Evolutionary conservation across 1,284 basidiomycete species (phyloP).

Genomic region (Rhodotorula sp.): DNA sequence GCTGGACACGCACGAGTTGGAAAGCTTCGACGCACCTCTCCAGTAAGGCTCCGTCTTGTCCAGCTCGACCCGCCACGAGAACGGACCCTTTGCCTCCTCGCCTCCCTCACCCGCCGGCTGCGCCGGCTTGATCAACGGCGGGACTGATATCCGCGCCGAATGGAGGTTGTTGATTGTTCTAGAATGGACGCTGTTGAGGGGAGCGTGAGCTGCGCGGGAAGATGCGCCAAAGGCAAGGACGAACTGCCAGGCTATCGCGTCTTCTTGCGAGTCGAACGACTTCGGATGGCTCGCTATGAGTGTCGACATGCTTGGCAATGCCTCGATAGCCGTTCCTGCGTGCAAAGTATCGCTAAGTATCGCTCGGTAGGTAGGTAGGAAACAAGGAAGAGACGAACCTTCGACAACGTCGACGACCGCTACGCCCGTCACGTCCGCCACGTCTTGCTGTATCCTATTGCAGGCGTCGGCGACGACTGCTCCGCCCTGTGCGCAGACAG

Average conservation of each 20-base stretch:
- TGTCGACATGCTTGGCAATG: conserved; percentile 82
- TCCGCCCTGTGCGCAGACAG: conserved; percentile 62
- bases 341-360: neutral
- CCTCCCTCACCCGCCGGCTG: conserved; percentile 23
- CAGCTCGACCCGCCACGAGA: conserved; percentile 79
- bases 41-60: conserved; percentile 84
- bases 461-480: conserved; percentile 75
- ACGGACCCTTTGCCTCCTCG: conserved; percentile 28
- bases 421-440: conserved; percentile 75
- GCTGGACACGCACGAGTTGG: neutral
- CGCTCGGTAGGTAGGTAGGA: neutral
- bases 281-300: conserved; percentile 82
- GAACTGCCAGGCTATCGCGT: conserved; percentile 93
- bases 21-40: conserved; percentile 61
- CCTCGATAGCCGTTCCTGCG: conserved; percentile 86
- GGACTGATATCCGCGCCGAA: conserved; percentile 82
- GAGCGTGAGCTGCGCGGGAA: conserved; percentile 6
- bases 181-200: conserved; percentile 60
- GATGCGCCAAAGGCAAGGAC: conserved; percentile 49
- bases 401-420: conserved; percentile 94
- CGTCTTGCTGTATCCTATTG: conserved; percentile 63
- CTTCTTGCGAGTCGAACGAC: conserved; percentile 76
- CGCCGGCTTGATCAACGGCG: conserved; percentile 61
- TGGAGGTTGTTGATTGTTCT: conserved; percentile 72
- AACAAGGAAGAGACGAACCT: conserved; percentile 56